phyloP scores from a whole-genome alignment of 768 basidiomycete species.

The Suillus plorans region DNA sequence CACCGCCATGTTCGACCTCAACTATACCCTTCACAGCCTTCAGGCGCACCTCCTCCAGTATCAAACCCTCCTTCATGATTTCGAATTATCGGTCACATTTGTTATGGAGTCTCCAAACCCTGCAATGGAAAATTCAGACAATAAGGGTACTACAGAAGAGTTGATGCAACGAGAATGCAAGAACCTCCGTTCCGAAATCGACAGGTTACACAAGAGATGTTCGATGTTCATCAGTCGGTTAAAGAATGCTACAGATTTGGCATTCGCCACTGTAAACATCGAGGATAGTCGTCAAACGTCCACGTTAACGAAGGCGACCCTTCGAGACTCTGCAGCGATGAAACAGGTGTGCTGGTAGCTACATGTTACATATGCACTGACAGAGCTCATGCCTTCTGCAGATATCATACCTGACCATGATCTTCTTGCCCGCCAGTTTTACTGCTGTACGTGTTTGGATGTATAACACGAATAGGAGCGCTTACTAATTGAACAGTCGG shows the following conservation, averaged over 20 bases:
- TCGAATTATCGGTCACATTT: slow-evolving; percentile 46
- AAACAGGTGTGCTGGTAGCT: slow-evolving; percentile 24
- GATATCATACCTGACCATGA: slow-evolving; percentile 59
- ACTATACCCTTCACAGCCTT: slow-evolving; percentile 51
- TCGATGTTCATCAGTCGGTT: slow-evolving; percentile 27
- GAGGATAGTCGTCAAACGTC: slow-evolving; percentile 55
- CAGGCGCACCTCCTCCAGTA: slow-evolving; percentile 54
- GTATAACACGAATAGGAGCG: neutral
- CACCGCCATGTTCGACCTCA: slow-evolving; percentile 45
- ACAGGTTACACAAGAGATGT: slow-evolving; percentile 33
- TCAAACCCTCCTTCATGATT: slow-evolving; percentile 46
- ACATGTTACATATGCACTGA: neutral
- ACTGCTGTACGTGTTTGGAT: slow-evolving; percentile 21
- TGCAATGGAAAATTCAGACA: slow-evolving; percentile 26
- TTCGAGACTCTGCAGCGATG: slow-evolving; percentile 42
- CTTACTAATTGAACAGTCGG: slow-evolving; percentile 28
- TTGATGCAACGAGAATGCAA: slow-evolving; percentile 20
- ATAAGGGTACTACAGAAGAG: neutral
- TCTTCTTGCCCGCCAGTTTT: slow-evolving; percentile 59
- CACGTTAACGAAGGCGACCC: slow-evolving; percentile 38
- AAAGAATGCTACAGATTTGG: slow-evolving; percentile 36
- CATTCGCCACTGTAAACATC: slow-evolving; percentile 60
- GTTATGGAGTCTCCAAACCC: slow-evolving; percentile 45
- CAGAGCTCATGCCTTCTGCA: slow-evolving; percentile 19
- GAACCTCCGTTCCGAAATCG: slow-evolving; percentile 42